phyloP scores from a whole-genome alignment of 345 rosid species.

The Moringa oleifera region DNA sequence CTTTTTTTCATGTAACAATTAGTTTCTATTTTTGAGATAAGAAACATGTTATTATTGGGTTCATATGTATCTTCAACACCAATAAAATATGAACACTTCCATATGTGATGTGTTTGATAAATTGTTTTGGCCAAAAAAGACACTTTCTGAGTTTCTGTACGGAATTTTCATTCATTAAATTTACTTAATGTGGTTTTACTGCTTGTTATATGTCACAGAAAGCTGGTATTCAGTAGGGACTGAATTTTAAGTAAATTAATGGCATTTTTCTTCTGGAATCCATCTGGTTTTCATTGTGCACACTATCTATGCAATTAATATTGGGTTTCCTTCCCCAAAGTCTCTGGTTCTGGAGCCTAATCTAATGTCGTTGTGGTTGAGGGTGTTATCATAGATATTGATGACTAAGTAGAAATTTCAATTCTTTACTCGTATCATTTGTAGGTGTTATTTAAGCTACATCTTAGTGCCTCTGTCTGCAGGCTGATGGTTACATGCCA shows the following conservation, averaged over 20 bases:
- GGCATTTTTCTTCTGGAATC: not conserved
- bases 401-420: not conserved
- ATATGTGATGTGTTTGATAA: not conserved
- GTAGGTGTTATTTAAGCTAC: not conserved
- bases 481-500: not conserved
- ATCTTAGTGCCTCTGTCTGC: not conserved
- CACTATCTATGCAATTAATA: not conserved
- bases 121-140: not conserved
- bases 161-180: not conserved
- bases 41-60: not conserved
- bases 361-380: not conserved
- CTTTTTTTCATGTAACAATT: not conserved
- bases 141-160: not conserved
- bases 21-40: not conserved
- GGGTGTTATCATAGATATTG: not conserved
- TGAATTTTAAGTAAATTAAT: too few relatives aligned
- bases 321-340: not conserved
- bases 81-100: not conserved
- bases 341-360: not conserved
- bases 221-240: not conserved
- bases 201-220: not conserved
- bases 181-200: not conserved
- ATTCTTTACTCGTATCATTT: not conserved
- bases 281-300: not conserved
- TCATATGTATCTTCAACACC: too few relatives aligned